A percentile compares a stretch with the other conserved stretches of the same genome.
phyloP scores from a whole-genome alignment of 495 filamentous ascomycete species.

The Neurospora tetrasperma region DNA sequence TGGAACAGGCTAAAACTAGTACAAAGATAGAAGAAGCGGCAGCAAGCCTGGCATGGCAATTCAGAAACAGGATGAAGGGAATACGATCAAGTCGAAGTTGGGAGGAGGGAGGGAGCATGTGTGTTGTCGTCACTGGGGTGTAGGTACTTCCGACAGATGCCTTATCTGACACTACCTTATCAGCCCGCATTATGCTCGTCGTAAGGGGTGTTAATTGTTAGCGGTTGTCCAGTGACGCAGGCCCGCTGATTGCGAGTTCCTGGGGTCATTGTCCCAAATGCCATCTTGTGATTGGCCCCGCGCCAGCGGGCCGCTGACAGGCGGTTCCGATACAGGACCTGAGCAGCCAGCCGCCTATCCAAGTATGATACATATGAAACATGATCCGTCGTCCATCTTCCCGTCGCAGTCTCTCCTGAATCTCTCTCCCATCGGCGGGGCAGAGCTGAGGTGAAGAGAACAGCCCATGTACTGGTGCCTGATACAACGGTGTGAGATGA shows the following conservation, averaged over 20 bases:
- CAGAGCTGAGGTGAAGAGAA: neutral
- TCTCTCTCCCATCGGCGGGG: neutral
- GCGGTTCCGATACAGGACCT: neutral
- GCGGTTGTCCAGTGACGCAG: slow-evolving; percentile 8
- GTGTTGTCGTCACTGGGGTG: neutral
- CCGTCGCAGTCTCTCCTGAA: neutral
- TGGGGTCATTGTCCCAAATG: slow-evolving; percentile 1
- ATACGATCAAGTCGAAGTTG: neutral
- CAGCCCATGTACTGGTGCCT: neutral
- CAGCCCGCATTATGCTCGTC: neutral
- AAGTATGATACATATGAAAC: neutral
- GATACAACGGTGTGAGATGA: neutral
- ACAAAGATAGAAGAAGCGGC: neutral
- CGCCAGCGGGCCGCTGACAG: neutral
- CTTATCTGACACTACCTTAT: neutral
- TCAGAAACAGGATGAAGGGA: neutral
- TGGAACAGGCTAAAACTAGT: neutral
- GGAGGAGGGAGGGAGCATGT: neutral
- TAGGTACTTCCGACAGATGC: neutral
- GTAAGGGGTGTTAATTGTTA: neutral
- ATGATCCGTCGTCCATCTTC: neutral
- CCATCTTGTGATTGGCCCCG: slow-evolving; percentile 4
- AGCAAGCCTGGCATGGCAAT: neutral
- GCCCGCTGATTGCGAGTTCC: slow-evolving; percentile 12
- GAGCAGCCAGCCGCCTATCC: neutral